Evolutionary conservation across 805 yeast genomes (phyloP), one percentile per base, ranked within the genome.

Genomic region (Yarrowia phangngaensis): DNA sequence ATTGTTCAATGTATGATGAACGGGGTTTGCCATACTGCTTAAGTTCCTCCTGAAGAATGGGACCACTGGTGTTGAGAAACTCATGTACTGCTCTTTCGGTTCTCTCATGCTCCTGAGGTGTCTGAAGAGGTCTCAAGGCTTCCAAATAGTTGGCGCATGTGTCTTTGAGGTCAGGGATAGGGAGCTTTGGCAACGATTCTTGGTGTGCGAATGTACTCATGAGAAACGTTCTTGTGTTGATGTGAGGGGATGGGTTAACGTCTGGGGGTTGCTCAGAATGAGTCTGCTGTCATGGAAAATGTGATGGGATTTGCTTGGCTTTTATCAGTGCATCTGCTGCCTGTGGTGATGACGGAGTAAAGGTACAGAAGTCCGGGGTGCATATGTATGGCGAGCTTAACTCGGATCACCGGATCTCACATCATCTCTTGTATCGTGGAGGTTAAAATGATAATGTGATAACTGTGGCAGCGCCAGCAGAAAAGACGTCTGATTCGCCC

Each of bases 1-100:
- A 88, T 64, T 88, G 95, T 65, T 88, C 96, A 54, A 88, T 88
- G 63, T 84, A 88, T 2, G 94, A 82, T 41, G 84, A 79, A 54
- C 86, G 69, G 12, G 80, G 68, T 43, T 75, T 71, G 5, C 82
- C 67, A 60, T 82, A 85, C 41, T 73, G 73, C 13, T 80, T 69
- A 46, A 88, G 71, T 56, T 78, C 79, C 20, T 72, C 67, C 60
- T 88, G 94, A 45, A 77, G 73, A 50, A 69, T 70, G 47, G 77
- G 78, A 15, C 72, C 87, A 63, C 65, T 72, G 59, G 74, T 65
- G 50, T 72, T 67, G 51, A 84, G 61, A 64, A 83, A 80, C 54
- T 68, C 58, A 29, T 68, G 64, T 50, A 84, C 82, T 2, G 85
- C 84, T 8, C 62, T 66, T 4, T 71, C 61, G 1, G 95, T 84